Evolutionary conservation across 169 alveolate species (phyloP).

Genomic region (Plasmodium ovale): DNA sequence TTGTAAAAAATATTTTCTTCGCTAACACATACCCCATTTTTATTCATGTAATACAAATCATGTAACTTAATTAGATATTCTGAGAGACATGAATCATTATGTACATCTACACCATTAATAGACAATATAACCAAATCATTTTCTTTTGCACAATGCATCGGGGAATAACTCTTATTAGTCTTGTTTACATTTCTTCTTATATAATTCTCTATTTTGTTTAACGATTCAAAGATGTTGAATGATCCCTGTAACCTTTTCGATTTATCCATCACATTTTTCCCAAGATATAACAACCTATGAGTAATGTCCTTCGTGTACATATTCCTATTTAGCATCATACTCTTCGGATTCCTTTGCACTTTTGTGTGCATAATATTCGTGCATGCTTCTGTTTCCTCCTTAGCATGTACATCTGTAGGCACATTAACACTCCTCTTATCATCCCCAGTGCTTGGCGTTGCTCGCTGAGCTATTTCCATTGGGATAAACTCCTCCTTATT

Average conservation of each 20-base stretch:
- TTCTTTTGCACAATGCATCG: constrained; percentile 37
- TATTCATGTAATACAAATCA: constrained; percentile 66
- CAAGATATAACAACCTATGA: constrained; percentile 2
- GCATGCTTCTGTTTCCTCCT: neutral
- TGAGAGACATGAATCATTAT: constrained; percentile 60
- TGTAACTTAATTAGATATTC: constrained; percentile 53
- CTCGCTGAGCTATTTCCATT: neutral
- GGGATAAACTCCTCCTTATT: neutral
- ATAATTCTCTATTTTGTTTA: constrained; percentile 36
- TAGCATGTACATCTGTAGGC: too few relatives aligned
- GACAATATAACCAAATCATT: constrained; percentile 54
- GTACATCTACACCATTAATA: constrained; percentile 70
- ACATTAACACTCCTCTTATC: neutral
- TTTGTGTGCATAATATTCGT: neutral
- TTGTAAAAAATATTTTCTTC: constrained; percentile 65
- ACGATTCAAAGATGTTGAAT: constrained; percentile 64
- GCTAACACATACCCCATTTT: constrained; percentile 25
- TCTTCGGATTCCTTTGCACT: constrained; percentile 3
- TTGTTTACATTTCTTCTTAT: constrained; percentile 48
- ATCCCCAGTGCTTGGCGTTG: neutral
- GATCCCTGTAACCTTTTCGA: constrained; percentile 45
- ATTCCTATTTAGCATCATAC: neutral
- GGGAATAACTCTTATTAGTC: constrained; percentile 14
- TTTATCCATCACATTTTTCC: constrained; percentile 19
- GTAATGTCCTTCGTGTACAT: constrained; percentile 17